Percentiles rank a stretch among this genome's conserved stretches.
Conservation (phyloP, 2,329 filamentous ascomycete genomes). For the Chaetomium sp. region DNA sequence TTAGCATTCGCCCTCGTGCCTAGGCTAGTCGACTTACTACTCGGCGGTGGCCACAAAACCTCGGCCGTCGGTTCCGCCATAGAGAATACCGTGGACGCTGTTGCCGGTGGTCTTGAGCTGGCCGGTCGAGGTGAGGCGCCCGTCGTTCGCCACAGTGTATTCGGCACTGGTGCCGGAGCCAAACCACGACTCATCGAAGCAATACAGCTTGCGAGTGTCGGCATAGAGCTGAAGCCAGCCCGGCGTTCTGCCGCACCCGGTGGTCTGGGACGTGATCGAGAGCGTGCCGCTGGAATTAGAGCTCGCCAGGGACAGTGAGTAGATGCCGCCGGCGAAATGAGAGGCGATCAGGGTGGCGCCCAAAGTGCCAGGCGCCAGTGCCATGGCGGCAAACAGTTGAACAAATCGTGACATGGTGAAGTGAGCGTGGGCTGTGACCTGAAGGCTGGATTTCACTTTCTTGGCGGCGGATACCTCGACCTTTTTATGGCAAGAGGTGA, state of each 20-base stretch:
- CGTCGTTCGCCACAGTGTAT: conserved; percentile 33
- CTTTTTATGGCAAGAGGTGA: not conserved
- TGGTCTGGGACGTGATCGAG: conserved; percentile 28
- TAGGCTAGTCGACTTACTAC: conserved; percentile 42
- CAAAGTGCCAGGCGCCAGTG: conserved; percentile 23
- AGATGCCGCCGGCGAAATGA: conserved; percentile 29
- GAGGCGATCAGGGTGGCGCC: conserved; percentile 31
- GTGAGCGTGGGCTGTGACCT: too few species aligned
- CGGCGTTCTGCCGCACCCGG: conserved; percentile 31
- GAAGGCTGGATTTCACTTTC: not conserved
- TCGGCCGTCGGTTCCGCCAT: conserved; percentile 43
- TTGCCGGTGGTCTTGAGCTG: conserved; percentile 40
- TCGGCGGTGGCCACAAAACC: conserved; percentile 48
- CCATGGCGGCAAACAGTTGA: conserved; percentile 23
- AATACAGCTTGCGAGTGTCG: conserved; percentile 31
- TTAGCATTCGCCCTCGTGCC: not conserved
- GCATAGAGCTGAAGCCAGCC: conserved; percentile 31
- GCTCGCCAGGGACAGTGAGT: conserved; percentile 27
- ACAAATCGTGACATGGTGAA: conserved; percentile 27
- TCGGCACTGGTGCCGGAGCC: conserved; percentile 29
- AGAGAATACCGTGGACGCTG: conserved; percentile 47
- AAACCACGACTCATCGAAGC: conserved; percentile 35
- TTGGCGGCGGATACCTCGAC: not conserved
- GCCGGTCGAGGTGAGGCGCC: conserved; percentile 42
- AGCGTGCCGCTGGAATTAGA: conserved; percentile 27